Conservation (phyloP, 768 basidiomycete species). For the Pulveroboletus ravenelii region DNA sequence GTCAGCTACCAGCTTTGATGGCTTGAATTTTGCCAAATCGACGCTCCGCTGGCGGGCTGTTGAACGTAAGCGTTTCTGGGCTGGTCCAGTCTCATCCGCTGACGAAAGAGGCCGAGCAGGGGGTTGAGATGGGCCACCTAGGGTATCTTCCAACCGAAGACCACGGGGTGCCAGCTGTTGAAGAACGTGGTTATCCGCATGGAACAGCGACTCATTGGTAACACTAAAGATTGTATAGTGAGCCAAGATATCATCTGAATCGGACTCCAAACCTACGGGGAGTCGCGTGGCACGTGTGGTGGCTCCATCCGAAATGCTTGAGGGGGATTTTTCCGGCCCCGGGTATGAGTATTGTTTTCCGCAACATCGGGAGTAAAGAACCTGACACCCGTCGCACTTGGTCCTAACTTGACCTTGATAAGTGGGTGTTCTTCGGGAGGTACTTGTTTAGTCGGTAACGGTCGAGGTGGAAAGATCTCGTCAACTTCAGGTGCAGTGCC, state of each 20-base stretch:
- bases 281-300: constrained; percentile 52
- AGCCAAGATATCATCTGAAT: background rate
- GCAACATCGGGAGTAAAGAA: constrained; percentile 74
- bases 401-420: constrained; percentile 36
- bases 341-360: constrained; percentile 52
- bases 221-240: constrained; percentile 35
- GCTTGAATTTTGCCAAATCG: constrained; percentile 48
- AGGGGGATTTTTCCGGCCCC: constrained; percentile 50
- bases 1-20: constrained; percentile 58
- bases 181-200: constrained; percentile 55
- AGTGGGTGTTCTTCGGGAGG: constrained; percentile 48
- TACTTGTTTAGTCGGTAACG: constrained; percentile 48
- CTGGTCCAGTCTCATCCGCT: constrained; percentile 77
- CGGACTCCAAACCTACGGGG: constrained; percentile 42
- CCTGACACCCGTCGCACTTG: constrained; percentile 59
- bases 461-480: constrained; percentile 63
- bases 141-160: constrained; percentile 38
- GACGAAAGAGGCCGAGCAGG: constrained; percentile 70
- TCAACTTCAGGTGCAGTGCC: constrained; percentile 70
- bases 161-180: constrained; percentile 40
- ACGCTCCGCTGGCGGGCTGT: constrained; percentile 51
- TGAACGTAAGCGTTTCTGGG: constrained; percentile 69
- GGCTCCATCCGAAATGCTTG: constrained; percentile 56
- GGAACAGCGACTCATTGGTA: constrained; percentile 51
- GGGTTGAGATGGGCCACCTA: constrained; percentile 41